Evolutionary conservation across 148 eudicot species (phyloP).

Genomic region (Amaranthus palmeri): DNA sequence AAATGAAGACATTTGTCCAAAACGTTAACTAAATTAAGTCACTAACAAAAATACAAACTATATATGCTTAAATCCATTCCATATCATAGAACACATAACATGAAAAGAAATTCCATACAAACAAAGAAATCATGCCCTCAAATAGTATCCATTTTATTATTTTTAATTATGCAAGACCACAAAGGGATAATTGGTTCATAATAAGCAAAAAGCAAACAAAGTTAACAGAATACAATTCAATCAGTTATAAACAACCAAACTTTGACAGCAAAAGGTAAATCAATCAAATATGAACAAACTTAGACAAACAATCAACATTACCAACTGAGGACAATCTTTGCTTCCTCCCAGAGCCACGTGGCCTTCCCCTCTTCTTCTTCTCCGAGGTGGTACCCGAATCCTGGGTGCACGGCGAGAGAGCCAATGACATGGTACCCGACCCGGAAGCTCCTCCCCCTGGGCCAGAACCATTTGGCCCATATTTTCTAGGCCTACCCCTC

Average conservation of each 20-base stretch:
- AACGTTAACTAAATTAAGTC: too few species aligned
- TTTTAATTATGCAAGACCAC: neutral
- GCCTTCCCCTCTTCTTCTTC: slow-evolving; percentile 65
- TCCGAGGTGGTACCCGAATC: slow-evolving; percentile 34
- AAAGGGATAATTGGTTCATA: neutral
- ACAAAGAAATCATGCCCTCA: neutral
- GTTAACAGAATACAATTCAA: neutral
- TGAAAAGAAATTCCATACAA: too few species aligned
- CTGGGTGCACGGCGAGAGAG: slow-evolving; percentile 53
- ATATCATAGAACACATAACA: too few species aligned
- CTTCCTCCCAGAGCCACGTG: slow-evolving; percentile 93
- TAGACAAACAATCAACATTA: slow-evolving; percentile 27
- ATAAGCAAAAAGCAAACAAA: neutral
- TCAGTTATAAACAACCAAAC: neutral
- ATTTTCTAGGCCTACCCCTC: slow-evolving; percentile 97
- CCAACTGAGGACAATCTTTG: slow-evolving; percentile 82
- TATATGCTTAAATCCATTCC: too few species aligned
- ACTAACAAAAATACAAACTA: too few species aligned
- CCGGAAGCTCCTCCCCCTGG: slow-evolving; percentile 18
- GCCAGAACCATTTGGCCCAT: slow-evolving; percentile 72
- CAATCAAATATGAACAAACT: neutral
- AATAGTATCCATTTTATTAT: neutral
- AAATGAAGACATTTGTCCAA: too few species aligned
- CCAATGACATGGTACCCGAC: slow-evolving; percentile 47
- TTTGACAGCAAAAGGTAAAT: neutral